phyloP scores from a whole-genome alignment of 2,329 filamentous ascomycete species.

The Teratosphaeria gauchensis region DNA sequence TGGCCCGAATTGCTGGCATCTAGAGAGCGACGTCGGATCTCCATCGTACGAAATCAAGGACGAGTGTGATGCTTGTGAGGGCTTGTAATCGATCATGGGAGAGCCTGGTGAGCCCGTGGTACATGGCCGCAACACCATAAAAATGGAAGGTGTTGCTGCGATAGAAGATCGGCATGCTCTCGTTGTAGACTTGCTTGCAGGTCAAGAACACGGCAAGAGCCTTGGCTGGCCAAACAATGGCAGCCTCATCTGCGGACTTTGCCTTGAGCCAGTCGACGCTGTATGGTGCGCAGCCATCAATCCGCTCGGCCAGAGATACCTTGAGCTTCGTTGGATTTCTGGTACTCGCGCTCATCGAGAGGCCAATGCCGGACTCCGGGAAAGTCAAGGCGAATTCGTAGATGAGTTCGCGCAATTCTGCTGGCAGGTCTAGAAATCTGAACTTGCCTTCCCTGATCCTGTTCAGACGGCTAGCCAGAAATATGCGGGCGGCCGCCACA shows the following conservation, averaged over 20 bases:
- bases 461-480: background rate
- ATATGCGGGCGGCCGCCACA: background rate
- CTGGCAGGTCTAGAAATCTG: background rate
- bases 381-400: constrained; percentile 3
- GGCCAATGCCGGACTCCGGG: background rate
- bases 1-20: background rate
- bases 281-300: background rate
- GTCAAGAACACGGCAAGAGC: constrained; percentile 6
- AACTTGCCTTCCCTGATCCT: background rate
- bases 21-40: background rate
- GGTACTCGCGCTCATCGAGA: background rate
- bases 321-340: background rate
- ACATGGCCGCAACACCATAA: background rate
- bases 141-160: constrained; percentile 6
- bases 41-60: background rate
- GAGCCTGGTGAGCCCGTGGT: background rate
- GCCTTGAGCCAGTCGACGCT: background rate
- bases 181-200: constrained; percentile 7
- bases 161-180: constrained; percentile 11
- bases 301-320: background rate
- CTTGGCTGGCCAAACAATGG: background rate
- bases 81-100: background rate
- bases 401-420: constrained; percentile 2
- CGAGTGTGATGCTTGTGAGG: background rate
- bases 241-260: background rate